These are phyloP conservation scores for Hypoxylon crocopeplum DNA, from an alignment of 495 filamentous ascomycete species.

Conservation along the genomic window DNA sequence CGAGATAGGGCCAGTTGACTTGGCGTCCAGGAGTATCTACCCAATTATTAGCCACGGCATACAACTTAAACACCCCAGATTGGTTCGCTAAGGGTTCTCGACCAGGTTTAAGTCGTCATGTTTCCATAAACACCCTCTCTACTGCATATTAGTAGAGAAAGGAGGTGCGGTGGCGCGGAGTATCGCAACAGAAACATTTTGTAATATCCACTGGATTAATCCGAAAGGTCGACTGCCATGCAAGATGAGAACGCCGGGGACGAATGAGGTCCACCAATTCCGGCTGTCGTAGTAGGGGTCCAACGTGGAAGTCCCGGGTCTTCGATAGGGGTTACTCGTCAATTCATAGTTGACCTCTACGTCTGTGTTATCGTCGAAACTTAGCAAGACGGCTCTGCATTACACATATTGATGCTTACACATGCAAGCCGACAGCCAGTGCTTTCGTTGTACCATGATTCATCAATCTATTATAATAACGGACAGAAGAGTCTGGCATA, in stretches of 20 bases:
- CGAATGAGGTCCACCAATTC: constrained; percentile 32
- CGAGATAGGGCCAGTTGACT: constrained; percentile 9
- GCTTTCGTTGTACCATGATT: background rate
- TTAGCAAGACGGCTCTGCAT: background rate
- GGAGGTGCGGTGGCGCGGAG: constrained; percentile 12
- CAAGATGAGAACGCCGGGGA: constrained; percentile 16
- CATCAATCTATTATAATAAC: background rate
- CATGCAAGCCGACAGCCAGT: background rate
- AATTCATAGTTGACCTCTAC: background rate
- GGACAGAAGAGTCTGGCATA: constrained; percentile 14
- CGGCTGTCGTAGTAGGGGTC: constrained; percentile 15
- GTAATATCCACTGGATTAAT: constrained; percentile 30
- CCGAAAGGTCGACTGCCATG: constrained; percentile 23
- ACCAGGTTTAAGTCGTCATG: constrained; percentile 20
- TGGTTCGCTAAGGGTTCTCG: constrained; percentile 30
- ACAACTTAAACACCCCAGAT: constrained; percentile 27
- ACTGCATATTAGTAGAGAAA: constrained; percentile 2
- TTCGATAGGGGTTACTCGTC: constrained; percentile 11
- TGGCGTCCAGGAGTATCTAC: constrained; percentile 1
- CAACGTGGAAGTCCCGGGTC: constrained; percentile 1
- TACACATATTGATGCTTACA: background rate
- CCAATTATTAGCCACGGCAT: constrained; percentile 14
- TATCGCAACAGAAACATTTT: constrained; percentile 19
- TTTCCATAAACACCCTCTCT: background rate
- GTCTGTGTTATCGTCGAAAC: background rate